These are phyloP conservation scores for Capsicum baccatum DNA, from an alignment of 257 asterid genomes.

Conservation along the genomic window DNA sequence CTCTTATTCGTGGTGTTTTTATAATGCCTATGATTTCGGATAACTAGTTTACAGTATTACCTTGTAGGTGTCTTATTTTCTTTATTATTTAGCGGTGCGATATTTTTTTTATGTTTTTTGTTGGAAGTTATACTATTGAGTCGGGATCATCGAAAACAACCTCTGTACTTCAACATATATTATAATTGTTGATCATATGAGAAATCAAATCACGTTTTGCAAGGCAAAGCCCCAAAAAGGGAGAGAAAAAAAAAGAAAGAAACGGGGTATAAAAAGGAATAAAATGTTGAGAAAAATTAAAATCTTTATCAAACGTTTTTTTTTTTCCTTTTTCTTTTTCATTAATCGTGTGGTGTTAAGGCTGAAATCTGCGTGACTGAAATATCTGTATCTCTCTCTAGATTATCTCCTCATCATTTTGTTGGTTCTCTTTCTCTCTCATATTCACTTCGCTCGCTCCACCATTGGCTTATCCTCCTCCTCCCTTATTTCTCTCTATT, in stretches of 20 bases:
- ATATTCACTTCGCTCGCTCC: conserved; percentile 1
- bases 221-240: background rate
- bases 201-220: too few species aligned
- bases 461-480: conserved; percentile 24
- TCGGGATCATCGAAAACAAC: too few species aligned
- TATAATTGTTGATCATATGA: too few species aligned
- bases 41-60: too few species aligned
- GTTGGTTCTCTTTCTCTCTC: conserved; percentile 31
- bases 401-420: conserved; percentile 30
- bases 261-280: background rate
- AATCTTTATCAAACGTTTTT: conserved; percentile 9
- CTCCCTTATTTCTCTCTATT: conserved; percentile 28
- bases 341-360: conserved; percentile 18
- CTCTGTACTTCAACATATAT: too few species aligned
- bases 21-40: too few species aligned
- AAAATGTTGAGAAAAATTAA: background rate
- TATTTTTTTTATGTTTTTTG: too few species aligned
- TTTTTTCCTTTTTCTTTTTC: background rate
- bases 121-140: too few species aligned
- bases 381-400: conserved; percentile 33
- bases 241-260: background rate
- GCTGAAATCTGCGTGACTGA: conserved; percentile 5
- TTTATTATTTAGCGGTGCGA: too few species aligned
- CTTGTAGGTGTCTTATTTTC: too few species aligned
- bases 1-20: too few species aligned